phyloP scores from a whole-genome alignment of 148 eudicot species.

The Rhododendron ovatum region DNA sequence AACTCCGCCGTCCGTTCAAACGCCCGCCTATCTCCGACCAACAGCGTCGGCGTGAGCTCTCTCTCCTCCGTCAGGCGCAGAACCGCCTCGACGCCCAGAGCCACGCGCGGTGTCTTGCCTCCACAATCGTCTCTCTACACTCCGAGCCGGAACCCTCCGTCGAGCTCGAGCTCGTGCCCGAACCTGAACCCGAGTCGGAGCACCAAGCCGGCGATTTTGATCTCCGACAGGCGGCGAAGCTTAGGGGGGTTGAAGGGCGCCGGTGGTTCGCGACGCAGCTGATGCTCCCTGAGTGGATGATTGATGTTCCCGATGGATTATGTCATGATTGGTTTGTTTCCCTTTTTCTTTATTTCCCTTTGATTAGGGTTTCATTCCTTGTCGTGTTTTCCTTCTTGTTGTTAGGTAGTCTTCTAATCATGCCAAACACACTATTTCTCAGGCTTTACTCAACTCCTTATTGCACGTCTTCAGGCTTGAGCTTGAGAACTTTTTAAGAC shows the following conservation, averaged over 20 bases:
- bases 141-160: slow-evolving; percentile 16
- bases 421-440: background rate
- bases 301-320: slow-evolving; percentile 69
- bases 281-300: slow-evolving; percentile 99
- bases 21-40: slow-evolving; percentile 82
- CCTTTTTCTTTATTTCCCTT: background rate
- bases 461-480: background rate
- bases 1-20: slow-evolving; percentile 79
- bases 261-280: slow-evolving; percentile 84
- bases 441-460: background rate
- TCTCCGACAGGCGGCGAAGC: slow-evolving; percentile 56
- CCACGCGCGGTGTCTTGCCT: slow-evolving; percentile 77
- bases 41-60: slow-evolving; percentile 73
- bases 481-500: too few species aligned
- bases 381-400: too few species aligned
- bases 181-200: slow-evolving; percentile 10
- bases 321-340: slow-evolving; percentile 53
- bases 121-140: slow-evolving; percentile 54
- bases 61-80: slow-evolving; percentile 76
- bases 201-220: slow-evolving; percentile 33
- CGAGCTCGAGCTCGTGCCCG: slow-evolving; percentile 7
- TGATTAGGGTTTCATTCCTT: too few species aligned
- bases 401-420: background rate
- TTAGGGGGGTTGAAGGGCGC: slow-evolving; percentile 62
- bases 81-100: slow-evolving; percentile 74